A percentile compares a stretch with the other conserved stretches of the same genome.
Conservation (phyloP, 2,329 filamentous ascomycete genomes). For the Periconia macrospinosa region DNA sequence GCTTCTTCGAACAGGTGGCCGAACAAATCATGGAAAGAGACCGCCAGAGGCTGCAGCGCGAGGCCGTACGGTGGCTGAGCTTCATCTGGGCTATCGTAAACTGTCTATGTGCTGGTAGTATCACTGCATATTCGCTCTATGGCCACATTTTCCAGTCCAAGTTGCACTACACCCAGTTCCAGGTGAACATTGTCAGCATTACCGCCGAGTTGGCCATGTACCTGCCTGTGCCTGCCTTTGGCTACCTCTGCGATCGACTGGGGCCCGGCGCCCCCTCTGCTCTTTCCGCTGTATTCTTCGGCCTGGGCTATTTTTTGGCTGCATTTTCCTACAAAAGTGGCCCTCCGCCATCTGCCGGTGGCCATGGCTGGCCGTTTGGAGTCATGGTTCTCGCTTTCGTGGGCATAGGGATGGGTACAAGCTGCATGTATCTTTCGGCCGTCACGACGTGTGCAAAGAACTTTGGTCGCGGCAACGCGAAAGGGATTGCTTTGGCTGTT, state of each 20-base stretch:
- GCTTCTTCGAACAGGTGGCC: constrained; percentile 63
- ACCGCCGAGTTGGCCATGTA: constrained; percentile 87
- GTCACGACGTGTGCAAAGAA: constrained; percentile 99
- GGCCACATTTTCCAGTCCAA: constrained; percentile 85
- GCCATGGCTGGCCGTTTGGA: constrained; percentile 69
- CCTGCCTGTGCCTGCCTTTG: constrained; percentile 85
- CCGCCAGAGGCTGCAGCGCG: constrained; percentile 55
- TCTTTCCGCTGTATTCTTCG: constrained; percentile 73
- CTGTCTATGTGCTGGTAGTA: constrained; percentile 82
- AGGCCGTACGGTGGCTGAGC: constrained; percentile 57
- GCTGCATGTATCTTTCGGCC: constrained; percentile 83
- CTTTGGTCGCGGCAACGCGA: constrained; percentile 85
- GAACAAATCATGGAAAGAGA: constrained; percentile 63
- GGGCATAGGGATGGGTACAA: constrained; percentile 79
- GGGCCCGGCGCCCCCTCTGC: constrained; percentile 78
- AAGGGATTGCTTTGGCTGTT: constrained; percentile 83
- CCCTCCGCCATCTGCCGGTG: constrained; percentile 54
- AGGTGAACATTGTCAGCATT: constrained; percentile 89
- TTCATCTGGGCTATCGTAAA: constrained; percentile 64
- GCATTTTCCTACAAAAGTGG: constrained; percentile 73
- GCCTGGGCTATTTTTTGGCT: constrained; percentile 78
- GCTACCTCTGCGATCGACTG: constrained; percentile 87
- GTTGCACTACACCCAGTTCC: constrained; percentile 84
- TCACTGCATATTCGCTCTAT: constrained; percentile 93
- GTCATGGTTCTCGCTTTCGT: constrained; percentile 87